Evolutionary conservation across 1,284 basidiomycete genomes (phyloP), one percentile per base, ranked within the genome.

Genomic region (Rhizopogon parksii): DNA sequence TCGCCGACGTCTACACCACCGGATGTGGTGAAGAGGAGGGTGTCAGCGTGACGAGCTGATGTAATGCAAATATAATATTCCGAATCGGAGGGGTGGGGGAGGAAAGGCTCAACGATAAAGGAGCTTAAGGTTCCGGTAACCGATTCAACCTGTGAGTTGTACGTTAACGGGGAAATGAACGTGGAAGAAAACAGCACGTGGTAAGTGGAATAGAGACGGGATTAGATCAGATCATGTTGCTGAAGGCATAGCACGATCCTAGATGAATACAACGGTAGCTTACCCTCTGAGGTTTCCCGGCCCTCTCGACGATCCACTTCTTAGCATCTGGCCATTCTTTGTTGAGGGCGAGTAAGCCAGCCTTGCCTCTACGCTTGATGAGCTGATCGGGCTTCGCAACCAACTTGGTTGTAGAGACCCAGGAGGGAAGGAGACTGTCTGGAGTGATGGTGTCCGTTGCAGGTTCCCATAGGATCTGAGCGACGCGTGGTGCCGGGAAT

Each of bases 31-130:
- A 99, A 99, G 67, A 98, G 88, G 68, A 99, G 96, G 57, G 87
- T 83, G 69, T 99, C 95, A 55, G 92, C 94, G 68, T 97, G 91
- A 61, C 95, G 91, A 21, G 83, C 83, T 32, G 95, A 98, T 74
- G 88, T 97, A 75, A 99, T 91, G 75, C 95, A 99, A 66, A 99
- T 90, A 72, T 98, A 99, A 77, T 93, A 98, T 70, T 99, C 95
- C 60, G 91, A 91, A 69, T 95, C 79, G 55, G 91, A 83, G 3
- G 91, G 86, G 69, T 99, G 95, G 48, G 95, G 95, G 53, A 95
- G 80, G 85, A 99, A 97, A 34, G 95, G 95, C 75, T 99, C 95
- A 59, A 98, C 83, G 71, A 99, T 96, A 75, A 98, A 99, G 71
- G 88, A 96, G 79, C 88, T 95, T 62, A 99, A 81, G 24, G 92